These are phyloP conservation scores for Scalesia atractyloides DNA, from an alignment of 129 eudicot genomes.

Conservation along the genomic window DNA sequence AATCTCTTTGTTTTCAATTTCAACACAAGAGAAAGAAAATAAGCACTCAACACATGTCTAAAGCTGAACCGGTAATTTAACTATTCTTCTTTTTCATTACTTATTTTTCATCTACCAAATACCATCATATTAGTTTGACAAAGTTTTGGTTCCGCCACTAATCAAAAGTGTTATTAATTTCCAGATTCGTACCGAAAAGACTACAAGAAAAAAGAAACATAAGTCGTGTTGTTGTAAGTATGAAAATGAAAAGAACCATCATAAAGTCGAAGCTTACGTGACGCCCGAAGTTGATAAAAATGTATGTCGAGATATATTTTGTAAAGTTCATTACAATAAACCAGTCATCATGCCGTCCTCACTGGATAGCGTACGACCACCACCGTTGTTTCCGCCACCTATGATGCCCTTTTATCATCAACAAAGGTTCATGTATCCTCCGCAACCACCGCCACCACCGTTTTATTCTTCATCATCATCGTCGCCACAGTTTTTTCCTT, in stretches of 20 bases:
- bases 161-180: neutral
- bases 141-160: neutral
- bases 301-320: constrained; percentile 21
- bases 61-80: constrained; percentile 14
- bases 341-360: neutral
- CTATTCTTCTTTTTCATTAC: neutral
- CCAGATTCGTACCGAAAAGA: neutral
- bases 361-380: neutral
- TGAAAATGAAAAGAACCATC: neutral
- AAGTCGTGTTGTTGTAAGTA: neutral
- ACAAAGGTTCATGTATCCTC: constrained; percentile 10
- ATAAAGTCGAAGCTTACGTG: constrained; percentile 9
- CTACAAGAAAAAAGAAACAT: constrained; percentile 5
- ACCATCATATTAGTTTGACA: neutral
- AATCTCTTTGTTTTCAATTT: neutral
- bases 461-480: neutral
- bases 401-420: constrained; percentile 9
- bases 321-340: neutral
- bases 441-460: too few species aligned
- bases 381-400: neutral
- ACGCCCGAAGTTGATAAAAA: constrained; percentile 21
- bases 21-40: constrained; percentile 4
- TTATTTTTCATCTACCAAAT: neutral
- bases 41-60: neutral
- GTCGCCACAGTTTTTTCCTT: neutral